A percentile compares a stretch with the other conserved stretches of the same genome.
Evolutionary conservation across 768 basidiomycete species (phyloP).

Genomic region (Psilocybe sp.): DNA sequence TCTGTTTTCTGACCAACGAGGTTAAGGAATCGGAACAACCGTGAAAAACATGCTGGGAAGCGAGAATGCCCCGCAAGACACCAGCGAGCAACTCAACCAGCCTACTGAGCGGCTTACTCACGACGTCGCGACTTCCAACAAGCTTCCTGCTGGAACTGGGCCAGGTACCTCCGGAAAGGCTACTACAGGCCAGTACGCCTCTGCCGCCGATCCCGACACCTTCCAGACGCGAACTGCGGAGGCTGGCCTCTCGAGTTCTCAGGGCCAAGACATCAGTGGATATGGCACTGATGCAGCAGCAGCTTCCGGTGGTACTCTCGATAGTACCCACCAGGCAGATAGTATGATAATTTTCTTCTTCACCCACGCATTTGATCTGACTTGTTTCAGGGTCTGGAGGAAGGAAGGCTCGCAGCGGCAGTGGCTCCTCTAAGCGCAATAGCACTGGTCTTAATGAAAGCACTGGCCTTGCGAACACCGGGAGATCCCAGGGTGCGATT

Average conservation of each 20-base stretch:
- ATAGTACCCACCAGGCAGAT: constrained; percentile 2
- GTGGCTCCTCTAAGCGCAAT: background rate
- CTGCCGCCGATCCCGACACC: background rate
- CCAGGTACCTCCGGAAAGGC: constrained; percentile 11
- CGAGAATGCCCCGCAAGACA: constrained; percentile 1
- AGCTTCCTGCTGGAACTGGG: constrained; percentile 13
- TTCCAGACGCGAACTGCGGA: background rate
- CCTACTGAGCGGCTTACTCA: background rate
- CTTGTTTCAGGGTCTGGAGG: background rate
- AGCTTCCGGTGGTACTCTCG: constrained; percentile 7
- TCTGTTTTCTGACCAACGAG: no score
- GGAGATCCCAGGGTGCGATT: no score
- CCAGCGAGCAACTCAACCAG: background rate
- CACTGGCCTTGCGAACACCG: no score
- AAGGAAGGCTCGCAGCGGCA: background rate
- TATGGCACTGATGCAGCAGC: constrained; percentile 14
- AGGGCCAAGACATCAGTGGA: constrained; percentile 2
- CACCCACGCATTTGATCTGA: background rate
- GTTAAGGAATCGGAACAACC: constrained; percentile 10
- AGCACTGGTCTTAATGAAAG: background rate
- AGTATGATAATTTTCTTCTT: background rate
- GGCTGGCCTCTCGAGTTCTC: constrained; percentile 3
- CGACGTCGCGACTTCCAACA: constrained; percentile 3
- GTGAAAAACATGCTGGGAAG: constrained; percentile 14
- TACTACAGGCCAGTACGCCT: background rate